Conservation (phyloP, 441 rosid genomes). For the Gossypium schwendimanii region DNA sequence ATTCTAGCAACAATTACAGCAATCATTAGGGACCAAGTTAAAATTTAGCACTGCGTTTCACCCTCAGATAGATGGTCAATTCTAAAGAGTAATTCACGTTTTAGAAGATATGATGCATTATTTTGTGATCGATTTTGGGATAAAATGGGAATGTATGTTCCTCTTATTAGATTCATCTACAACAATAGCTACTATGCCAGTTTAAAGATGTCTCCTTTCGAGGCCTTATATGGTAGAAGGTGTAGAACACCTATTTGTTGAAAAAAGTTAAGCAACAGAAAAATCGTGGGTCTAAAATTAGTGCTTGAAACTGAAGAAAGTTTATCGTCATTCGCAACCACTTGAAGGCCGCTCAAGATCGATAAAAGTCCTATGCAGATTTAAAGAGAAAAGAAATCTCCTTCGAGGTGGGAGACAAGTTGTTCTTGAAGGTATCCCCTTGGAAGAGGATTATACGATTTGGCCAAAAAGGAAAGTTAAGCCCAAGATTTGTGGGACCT, state of each 20-base stretch:
- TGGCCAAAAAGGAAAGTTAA: neutral
- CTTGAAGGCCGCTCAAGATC: neutral
- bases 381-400: neutral
- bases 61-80: neutral
- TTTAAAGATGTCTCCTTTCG: neutral
- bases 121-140: neutral
- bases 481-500: neutral
- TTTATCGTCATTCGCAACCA: neutral
- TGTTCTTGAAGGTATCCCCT: neutral
- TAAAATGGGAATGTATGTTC: neutral
- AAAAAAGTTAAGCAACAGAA: neutral
- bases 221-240: neutral
- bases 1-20: neutral
- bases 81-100: neutral
- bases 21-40: neutral
- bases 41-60: neutral
- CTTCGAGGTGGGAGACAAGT: neutral
- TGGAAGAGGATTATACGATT: neutral
- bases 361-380: neutral
- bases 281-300: neutral
- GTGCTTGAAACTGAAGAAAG: neutral
- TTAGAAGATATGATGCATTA: neutral
- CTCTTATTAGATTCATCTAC: no score
- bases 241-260: neutral
- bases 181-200: neutral